Evolutionary conservation across 441 rosid species (phyloP).

Genomic region (Syzygium malaccense): DNA sequence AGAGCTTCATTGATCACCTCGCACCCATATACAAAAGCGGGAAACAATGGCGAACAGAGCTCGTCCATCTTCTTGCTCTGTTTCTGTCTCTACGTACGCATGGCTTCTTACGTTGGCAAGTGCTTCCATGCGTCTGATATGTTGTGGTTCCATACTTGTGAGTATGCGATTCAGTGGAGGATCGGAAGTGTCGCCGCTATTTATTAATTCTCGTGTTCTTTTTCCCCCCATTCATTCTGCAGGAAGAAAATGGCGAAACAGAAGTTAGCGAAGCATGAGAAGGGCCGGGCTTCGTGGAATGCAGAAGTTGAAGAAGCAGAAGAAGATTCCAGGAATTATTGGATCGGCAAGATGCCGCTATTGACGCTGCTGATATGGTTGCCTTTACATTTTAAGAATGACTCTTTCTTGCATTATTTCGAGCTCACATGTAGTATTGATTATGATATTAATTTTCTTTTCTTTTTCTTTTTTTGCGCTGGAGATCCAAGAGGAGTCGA

Average conservation of each 20-base stretch:
- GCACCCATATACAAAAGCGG: no score
- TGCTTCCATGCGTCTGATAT: no score
- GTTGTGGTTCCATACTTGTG: no score
- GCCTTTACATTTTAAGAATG: neutral
- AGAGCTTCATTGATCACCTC: no score
- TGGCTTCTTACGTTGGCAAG: no score
- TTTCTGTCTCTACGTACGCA: no score
- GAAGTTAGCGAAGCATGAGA: conserved; percentile 76
- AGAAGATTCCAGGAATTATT: conserved; percentile 87
- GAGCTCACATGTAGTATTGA: neutral
- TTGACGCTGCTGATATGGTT: conserved; percentile 99
- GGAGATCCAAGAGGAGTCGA: no score
- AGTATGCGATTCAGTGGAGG: neutral
- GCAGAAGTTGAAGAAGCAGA: conserved; percentile 66
- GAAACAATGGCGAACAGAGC: neutral
- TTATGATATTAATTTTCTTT: no score
- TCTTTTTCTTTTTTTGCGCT: no score
- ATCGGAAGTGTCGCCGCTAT: neutral
- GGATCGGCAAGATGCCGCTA: conserved; percentile 82
- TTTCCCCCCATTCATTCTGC: neutral
- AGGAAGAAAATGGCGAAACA: conserved; percentile 43
- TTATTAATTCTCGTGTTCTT: neutral
- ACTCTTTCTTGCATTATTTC: neutral
- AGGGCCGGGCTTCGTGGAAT: conserved; percentile 70
- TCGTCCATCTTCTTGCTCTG: no score